Conservation (phyloP, 208 protist genomes). For the Vickermania ingenoplastis region DNA sequence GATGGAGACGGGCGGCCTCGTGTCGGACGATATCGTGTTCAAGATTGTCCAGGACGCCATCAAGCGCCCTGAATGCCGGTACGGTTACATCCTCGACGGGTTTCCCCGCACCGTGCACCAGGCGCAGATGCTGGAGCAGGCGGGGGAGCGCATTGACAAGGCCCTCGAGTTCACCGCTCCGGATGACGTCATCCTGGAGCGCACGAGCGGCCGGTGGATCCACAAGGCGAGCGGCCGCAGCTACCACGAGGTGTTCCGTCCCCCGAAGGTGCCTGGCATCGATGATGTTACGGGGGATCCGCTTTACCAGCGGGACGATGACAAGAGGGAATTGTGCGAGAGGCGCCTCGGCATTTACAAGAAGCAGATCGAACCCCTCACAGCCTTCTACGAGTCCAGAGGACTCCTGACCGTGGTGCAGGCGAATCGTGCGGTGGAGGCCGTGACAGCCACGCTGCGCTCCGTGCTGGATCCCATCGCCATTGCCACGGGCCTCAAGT, state of each 20-base stretch:
- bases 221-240: slow-evolving; percentile 88
- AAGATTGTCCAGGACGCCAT: slow-evolving; percentile 87
- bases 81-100: slow-evolving; percentile 93
- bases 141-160: slow-evolving; percentile 67
- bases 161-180: slow-evolving; percentile 88
- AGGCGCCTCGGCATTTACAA: slow-evolving; percentile 88
- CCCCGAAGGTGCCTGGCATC: slow-evolving; percentile 71
- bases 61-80: slow-evolving; percentile 61
- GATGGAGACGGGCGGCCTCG: slow-evolving; percentile 77
- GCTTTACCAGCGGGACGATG: slow-evolving; percentile 90
- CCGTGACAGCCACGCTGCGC: slow-evolving; percentile 44
- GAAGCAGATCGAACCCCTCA: slow-evolving; percentile 71
- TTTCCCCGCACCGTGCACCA: slow-evolving; percentile 91
- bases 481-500: slow-evolving; percentile 45
- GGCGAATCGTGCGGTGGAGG: slow-evolving; percentile 58
- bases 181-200: slow-evolving; percentile 86
- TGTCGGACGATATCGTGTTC: slow-evolving; percentile 90
- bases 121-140: slow-evolving; percentile 85
- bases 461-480: slow-evolving; percentile 67
- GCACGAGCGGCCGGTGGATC: slow-evolving; percentile 87
- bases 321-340: slow-evolving; percentile 82
- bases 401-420: slow-evolving; percentile 68
- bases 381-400: slow-evolving; percentile 65
- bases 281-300: slow-evolving; percentile 93
- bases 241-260: slow-evolving; percentile 90